Base-by-base conservation (phyloP, 225 moss, liverwort and hornwort species). In the Sphagnum tenellum region DNA sequence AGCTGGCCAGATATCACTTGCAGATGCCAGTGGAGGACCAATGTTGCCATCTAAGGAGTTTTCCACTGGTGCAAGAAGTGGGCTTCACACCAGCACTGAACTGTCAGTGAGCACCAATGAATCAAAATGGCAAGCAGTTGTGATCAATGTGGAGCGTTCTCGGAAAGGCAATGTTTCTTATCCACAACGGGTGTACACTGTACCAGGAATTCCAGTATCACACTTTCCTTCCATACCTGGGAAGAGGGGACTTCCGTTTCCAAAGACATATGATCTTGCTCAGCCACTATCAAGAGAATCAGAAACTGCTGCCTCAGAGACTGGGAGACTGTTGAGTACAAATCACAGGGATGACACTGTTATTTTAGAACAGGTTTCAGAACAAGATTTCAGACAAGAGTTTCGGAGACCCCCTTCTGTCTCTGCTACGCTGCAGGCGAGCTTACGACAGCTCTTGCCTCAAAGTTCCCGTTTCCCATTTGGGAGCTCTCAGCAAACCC, bases 131-230 rank as follows among this genome's bases (percentile, higher is more conserved):
- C 66, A 52, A 61, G 79, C 48, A 59, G 73, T 79, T 66, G 57
- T 50, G 51, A 86, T 83, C 51, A 72, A 86, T 70, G 83, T 78
- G 67, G 86, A 86, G 70, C 59, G 75, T 59, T 74, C 75, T 29
- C 73, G 80, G 65, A 75, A 78, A 50, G 78, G 76, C 67, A 86
- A 86, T 46, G 78, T 78, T 14, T 83, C 83, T 69, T 80, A 80
- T 55, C 86, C 86, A 73, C 86, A 78, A 13, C 77, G 83, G 57
- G 60, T 82, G 9, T 83, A 86, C 46, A 80, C 78, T 50, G 86
- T 86, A 46, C 75, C 79, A 64, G 86, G 83, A 51, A 74, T 70
- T 49, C 86, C 86, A 66, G 66, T 70, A 47, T 4, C 52, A 50
- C 46, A 48, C 12, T 48, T 46, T 56, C 50, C 70, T 52, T 14